Evolutionary conservation across 805 yeast genomes (phyloP), one percentile per base, ranked within the genome.

Genomic region (Cyberlindnera suaveolens): DNA sequence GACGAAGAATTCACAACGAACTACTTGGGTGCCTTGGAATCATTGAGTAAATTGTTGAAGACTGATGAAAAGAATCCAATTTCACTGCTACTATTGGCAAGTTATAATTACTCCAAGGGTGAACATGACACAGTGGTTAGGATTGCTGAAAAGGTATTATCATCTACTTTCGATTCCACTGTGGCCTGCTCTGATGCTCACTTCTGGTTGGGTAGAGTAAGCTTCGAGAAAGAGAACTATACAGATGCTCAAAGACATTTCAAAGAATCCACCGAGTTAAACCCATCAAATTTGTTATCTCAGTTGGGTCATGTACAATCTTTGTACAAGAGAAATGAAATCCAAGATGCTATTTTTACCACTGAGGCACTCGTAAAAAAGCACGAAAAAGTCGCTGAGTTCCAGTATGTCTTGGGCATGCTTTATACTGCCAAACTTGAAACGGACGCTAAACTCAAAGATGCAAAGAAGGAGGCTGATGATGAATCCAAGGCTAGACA

Each of bases 121-220:
- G 74, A 86, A 16, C 75, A 69, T 54, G 76, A 70, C 2, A 54
- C 70, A 4, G 87, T 83, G 6, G 70, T 78, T 46, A 73, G 73
- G 39, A 70, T 87, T 16, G 71, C 82, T 43, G 63, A 69, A 26
- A 70, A 72, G 35, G 76, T 82, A 5, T 61, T 77, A 14, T 59
- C 71, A 11, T 52, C 58, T 23, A 54, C 71, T 0, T 64, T 62
- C 18, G 55, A 64, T 18, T 64, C 78, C 0, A 45, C 70, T 4
- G 62, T 64, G 19, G 60, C 80, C 3, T 56, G 68, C 18, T 74
- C 85, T 29, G 90, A 84, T 49, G 80, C 87, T 2, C 63, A 74
- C 39, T 85, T 85, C 54, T 93, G 97, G 98, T 70, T 81, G 43
- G 99, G 88, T 4, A 75, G 98, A 61, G 81, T 85, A 15, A 70